Evolutionary conservation across 148 eudicot genomes (phyloP), one percentile per base, ranked within the genome.

Genomic region (Fagopyrum tataricum): DNA sequence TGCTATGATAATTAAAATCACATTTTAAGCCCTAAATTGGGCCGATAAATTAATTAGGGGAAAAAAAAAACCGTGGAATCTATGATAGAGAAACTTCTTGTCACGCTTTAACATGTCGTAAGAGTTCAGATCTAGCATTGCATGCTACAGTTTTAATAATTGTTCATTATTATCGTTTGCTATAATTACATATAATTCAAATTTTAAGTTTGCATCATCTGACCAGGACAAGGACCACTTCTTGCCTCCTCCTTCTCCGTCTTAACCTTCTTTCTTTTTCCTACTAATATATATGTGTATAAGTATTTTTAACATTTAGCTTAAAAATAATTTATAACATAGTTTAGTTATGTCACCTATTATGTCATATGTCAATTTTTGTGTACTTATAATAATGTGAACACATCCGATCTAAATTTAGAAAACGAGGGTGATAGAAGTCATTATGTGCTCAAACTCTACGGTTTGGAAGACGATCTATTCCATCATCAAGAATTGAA

Each of bases 131-230:
- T 26, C 13, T 24, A 59, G 39, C 14, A 59, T 24, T 59, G 40
- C 67, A 26, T 59, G 67, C 67, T 24, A 59, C 67, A 59, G 41
- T 59, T 59, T 24, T 8, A 52, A 52, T 52, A 17, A 59, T 24
- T 26, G 10, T 56, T 56, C 64, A 56, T 58, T 23, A 58, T 23
- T 53, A 56, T 56, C 8, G 37, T 56, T 10, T 56, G 5, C 0
- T 56, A 56, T 20, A 23, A 56, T 56, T 56, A 61, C 40, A 61
- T 61, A 24, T 61, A 24, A 61, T 26, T 61, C 40, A 61, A 61
- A 26, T 26, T 9, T 61, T 31, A 7, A 26, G 4, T 31, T 61
- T 56, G 13, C 64, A 21, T 56, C 64, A 23, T 56, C 64, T 21
- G 12, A 56, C 4, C 64, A 56, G 5, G 2, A 56, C 64, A 21